These are phyloP conservation scores for Aspergillus vadensis DNA, from an alignment of 2,329 filamentous ascomycete genomes.

Conservation along the genomic window DNA sequence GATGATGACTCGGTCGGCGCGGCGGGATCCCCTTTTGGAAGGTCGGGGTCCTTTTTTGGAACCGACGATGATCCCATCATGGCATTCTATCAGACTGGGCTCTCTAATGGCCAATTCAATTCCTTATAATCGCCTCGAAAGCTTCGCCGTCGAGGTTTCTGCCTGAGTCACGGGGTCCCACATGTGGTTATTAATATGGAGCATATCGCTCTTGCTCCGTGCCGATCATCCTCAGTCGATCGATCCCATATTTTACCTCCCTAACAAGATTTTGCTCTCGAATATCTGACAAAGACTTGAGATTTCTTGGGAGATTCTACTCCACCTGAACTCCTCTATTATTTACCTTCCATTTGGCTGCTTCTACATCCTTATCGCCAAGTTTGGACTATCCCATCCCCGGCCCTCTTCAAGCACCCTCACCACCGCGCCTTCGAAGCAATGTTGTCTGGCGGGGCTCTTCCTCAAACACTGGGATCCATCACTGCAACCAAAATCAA, in stretches of 20 bases:
- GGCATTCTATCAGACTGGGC: no score
- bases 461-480: conserved; percentile 57
- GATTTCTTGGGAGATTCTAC: no score
- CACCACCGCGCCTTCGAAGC: background rate
- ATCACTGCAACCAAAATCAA: conserved; percentile 60
- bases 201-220: background rate
- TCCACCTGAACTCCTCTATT: no score
- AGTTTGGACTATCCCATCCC: background rate
- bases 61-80: background rate
- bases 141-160: background rate
- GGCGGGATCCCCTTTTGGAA: background rate
- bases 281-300: no score
- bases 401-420: background rate
- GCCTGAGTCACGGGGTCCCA: background rate
- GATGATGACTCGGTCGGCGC: background rate
- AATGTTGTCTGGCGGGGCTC: conserved; percentile 39
- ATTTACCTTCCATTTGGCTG: background rate
- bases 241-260: background rate
- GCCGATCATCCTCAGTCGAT: background rate
- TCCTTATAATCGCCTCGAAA: background rate
- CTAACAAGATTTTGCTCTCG: background rate
- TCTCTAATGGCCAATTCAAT: background rate
- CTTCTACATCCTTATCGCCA: background rate
- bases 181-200: background rate
- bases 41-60: background rate